Evolutionary conservation across 257 asterid species (phyloP).

Genomic region (Mitragyna speciosa): DNA sequence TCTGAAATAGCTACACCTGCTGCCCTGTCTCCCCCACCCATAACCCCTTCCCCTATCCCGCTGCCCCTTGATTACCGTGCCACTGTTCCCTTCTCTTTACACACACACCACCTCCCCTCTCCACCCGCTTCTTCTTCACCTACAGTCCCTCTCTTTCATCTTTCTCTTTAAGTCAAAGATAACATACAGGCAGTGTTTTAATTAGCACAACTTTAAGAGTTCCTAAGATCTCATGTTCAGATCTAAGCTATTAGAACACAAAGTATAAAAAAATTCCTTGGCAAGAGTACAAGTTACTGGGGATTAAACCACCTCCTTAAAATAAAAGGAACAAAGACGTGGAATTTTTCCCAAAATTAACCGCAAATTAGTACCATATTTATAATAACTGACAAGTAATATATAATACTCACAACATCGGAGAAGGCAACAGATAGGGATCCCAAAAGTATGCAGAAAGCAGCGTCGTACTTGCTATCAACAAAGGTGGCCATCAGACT

Average conservation of each 20-base stretch:
- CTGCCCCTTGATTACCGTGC: neutral
- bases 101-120: neutral
- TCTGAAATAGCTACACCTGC: neutral
- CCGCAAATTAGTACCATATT: neutral
- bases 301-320: neutral
- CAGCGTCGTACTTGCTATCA: conserved; percentile 83
- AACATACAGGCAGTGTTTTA: no score
- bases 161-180: neutral
- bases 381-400: conserved; percentile 11
- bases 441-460: conserved; percentile 91
- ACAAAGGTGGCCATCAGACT: conserved; percentile 88
- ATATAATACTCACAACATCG: conserved; percentile 76
- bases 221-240: neutral
- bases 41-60: no score
- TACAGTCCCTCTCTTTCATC: neutral
- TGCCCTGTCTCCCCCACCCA: neutral
- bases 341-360: neutral
- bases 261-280: neutral
- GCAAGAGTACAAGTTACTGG: neutral
- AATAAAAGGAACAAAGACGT: neutral
- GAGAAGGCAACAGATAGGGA: conserved; percentile 97
- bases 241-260: neutral
- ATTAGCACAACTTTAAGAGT: neutral
- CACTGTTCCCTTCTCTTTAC: neutral
- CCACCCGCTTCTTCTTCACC: neutral